Base-by-base conservation (phyloP, 805 yeast species). In the Maudiozyma saulgeensis region DNA sequence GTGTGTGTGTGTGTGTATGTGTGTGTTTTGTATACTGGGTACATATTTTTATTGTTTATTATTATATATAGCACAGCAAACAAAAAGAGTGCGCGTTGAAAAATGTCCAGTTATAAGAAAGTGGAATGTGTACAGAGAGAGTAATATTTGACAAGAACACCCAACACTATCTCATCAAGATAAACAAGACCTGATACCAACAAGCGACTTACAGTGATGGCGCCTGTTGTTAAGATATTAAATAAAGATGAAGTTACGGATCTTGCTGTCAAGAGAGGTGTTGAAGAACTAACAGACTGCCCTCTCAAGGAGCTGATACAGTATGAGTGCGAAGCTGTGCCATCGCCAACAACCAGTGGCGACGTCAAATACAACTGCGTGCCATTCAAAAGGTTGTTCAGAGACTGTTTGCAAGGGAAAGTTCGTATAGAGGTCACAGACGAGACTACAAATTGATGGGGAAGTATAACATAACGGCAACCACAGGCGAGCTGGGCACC, bases 381-480 rank as follows among this genome's bases (percentile, higher is more conserved):
- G 2, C 80, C 81, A 1, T 77, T 77, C 61, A 75, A 68, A 49
- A 56, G 81, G 25, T 45, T 76, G 2, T 76, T 76, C 60, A 62
- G 71, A 25, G 66, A 74, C 50, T 76, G 81, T 31, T 8, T 28
- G 12, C 9, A 28, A 8, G 44, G 35, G 5, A 19, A 19, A 8
- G 6, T 28, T 18, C 18, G 44, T 8, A 11, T 42, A 9, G 44
- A 42, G 44, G 44, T 42, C 3, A 42, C 57, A 46, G 53, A 53
- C 21, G 56, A 53, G 51, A 45, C 21, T 9, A 35, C 38, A 11
- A 34, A 34, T n/a, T 34, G n/a, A n/a, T n/a, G n/a, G n/a, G n/a
- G n/a, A n/a, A n/a, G n/a, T n/a, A n/a, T n/a, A n/a, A n/a, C n/a
- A n/a, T n/a, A n/a, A n/a, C n/a, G n/a, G n/a, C n/a, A n/a, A n/a